Percentiles rank a stretch among this genome's conserved stretches.
These are phyloP conservation scores for Melampsora abietis-canadensis DNA, from an alignment of 1,284 basidiomycete genomes.

Conservation along the genomic window DNA sequence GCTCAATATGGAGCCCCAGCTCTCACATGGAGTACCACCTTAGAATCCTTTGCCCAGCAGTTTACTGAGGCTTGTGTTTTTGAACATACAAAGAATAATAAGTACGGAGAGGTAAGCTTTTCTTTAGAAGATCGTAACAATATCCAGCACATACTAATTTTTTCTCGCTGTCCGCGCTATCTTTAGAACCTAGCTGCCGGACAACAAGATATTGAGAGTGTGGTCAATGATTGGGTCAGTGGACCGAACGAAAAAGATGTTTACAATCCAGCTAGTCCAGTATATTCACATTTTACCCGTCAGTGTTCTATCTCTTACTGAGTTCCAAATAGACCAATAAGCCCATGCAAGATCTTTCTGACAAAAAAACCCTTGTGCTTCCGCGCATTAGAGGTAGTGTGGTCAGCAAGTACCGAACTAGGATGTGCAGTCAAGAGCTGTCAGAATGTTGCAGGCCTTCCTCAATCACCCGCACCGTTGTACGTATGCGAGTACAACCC, in stretches of 20 bases:
- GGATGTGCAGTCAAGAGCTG: conserved; percentile 24
- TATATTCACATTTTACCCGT: conserved; percentile 38
- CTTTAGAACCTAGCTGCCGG: conserved; percentile 28
- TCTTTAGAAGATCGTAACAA: background rate
- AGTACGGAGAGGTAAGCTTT: conserved; percentile 27
- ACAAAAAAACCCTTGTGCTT: background rate
- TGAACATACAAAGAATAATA: conserved; percentile 34
- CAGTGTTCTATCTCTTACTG: background rate
- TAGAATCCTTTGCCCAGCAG: conserved; percentile 20
- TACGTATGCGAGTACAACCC: conserved; percentile 39
- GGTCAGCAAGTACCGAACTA: conserved; percentile 17
- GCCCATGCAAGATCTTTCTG: background rate
- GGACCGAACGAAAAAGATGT: conserved; percentile 27
- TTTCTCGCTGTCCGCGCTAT: background rate
- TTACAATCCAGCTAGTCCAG: conserved; percentile 13
- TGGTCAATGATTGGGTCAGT: conserved; percentile 26
- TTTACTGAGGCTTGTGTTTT: conserved; percentile 26
- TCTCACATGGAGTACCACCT: conserved; percentile 9
- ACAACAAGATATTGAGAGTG: conserved; percentile 7
- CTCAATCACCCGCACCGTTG: conserved; percentile 26
- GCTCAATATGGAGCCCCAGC: conserved; percentile 20
- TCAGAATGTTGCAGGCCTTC: conserved; percentile 9
- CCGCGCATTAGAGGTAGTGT: conserved; percentile 30
- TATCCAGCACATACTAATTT: background rate
- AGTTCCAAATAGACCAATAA: background rate